Evolutionary conservation across 129 eudicot species (phyloP), one percentile per base, ranked within the genome.

Genomic region (Pittosporum tobira): DNA sequence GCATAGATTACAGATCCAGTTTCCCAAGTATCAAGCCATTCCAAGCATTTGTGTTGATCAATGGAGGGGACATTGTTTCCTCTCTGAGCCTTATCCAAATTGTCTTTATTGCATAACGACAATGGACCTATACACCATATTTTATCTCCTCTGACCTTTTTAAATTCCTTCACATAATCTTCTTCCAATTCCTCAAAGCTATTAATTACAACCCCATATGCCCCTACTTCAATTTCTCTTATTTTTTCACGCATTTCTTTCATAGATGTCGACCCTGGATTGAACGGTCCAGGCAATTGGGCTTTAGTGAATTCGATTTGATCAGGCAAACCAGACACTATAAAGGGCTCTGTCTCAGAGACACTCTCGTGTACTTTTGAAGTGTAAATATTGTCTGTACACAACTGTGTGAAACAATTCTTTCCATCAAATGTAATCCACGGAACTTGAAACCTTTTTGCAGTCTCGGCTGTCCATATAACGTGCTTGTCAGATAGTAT

Each of bases 151-250:
- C 9, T 60, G 11, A 60, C 4, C 56, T 28, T 27, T 1, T 34
- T 34, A 62, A 30, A 62, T 28, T 62, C 34, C 12, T 25, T 38
- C 23, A 27, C 40, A 62, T 62, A 62, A 25, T 28, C 53, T 2
- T 19, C 8, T 15, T 62, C 56, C 38, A 62, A 27, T 43, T 50
- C 55, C 28, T 50, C 55, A 50, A 50, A 50, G 28, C 55, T 50
- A 26, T 50, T 50, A 14, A 50, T 62, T 24, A 62, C 51, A n/a
- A 62, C 66, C 56, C 56, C 66, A 47, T 62, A 45, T 6, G 54
- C 29, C 26, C 36, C 16, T 25, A 18, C 38, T 28, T 44, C 30
- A 2, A 38, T 38, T 27, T 27, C 55, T 14, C 55, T 46, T 16
- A 16, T 45, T 27, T 46, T 13, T 50, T 50, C 2, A 28, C 13